Evolutionary conservation across 768 basidiomycete species (phyloP), one percentile per base, ranked within the genome.

Genomic region (Tricholoma hemisulphureum): DNA sequence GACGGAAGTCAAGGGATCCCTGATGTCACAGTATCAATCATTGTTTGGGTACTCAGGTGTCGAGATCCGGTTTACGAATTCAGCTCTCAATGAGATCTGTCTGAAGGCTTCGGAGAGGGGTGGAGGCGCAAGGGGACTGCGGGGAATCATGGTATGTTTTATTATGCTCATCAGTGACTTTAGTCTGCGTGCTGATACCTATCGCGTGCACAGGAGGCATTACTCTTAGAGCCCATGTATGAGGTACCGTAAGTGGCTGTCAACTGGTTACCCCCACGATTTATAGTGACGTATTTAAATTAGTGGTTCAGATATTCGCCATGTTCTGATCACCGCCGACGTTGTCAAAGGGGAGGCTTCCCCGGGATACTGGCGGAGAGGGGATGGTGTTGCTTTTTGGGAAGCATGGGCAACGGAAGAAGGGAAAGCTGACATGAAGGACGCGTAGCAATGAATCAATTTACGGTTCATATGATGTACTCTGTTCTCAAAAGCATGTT

Each of bases 151-250:
- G 88, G 91, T 88, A 49, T 60, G 77, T 67, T 55, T 49, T 31
- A 13, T 37, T 31, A 16, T 6, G 7, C 31, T 11, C 9, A 24
- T 2, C 7, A 13, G 3, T 24, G 45, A 31, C 34, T 48, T 29
- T 7, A 35, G 18, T 16, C 31, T 46, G 48, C 24, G 32, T 41
- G 20, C 24, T 52, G 21, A 53, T 23, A 56, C 46, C 52, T 45
- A 37, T 60, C 49, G 45, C 24, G 16, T 37, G n/a, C 32, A 7
- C 64, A 93, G 91, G 95, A 97, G 74, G 70, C 80, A 20, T 69
- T 95, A 2, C 74, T 98, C 51, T 76, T 95, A 49, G 93, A 98
- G 50, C 80, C 93, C 0, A 97, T 97, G 95, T 96, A 92, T 67
- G 90, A 93, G 76, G 88, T 87, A 46, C 92, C 93, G 87, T 91